Conservation (phyloP, 2,329 filamentous ascomycete species). For the Botryosphaeria dothidea region DNA sequence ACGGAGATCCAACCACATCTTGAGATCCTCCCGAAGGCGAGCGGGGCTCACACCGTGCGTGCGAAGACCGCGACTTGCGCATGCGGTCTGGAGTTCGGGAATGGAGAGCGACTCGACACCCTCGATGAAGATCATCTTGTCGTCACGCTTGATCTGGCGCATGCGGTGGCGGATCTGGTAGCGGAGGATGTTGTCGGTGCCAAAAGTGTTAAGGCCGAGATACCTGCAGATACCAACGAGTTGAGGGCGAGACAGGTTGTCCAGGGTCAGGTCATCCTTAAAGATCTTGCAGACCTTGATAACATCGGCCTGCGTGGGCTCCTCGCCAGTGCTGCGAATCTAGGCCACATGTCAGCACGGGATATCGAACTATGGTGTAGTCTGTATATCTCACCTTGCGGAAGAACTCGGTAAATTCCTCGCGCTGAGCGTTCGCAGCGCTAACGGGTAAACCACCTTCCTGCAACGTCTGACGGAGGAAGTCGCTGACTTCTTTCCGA, state of each 20-base stretch:
- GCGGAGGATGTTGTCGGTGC: constrained; percentile 95
- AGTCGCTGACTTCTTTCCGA: constrained; percentile 88
- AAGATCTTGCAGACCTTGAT: constrained; percentile 99
- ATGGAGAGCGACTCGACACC: constrained; percentile 93
- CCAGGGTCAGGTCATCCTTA: constrained; percentile 94
- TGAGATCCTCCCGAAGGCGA: constrained; percentile 82
- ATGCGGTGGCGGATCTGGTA: constrained; percentile 97
- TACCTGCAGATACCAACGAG: constrained; percentile 97
- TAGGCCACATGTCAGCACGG: constrained; percentile 25
- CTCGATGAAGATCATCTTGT: constrained; percentile 90
- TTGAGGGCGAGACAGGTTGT: constrained; percentile 94
- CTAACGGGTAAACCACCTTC: constrained; percentile 93
- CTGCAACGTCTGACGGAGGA: constrained; percentile 82
- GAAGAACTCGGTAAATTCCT: constrained; percentile 97
- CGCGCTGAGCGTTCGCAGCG: constrained; percentile 78
- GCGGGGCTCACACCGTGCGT: constrained; percentile 90
- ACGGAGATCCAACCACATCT: constrained; percentile 91
- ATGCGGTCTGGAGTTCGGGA: constrained; percentile 86
- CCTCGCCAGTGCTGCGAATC: constrained; percentile 78
- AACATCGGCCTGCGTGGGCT: constrained; percentile 84
- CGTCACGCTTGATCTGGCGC: constrained; percentile 98
- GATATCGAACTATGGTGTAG: no score
- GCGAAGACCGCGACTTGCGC: constrained; percentile 86
- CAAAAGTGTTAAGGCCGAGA: constrained; percentile 96
- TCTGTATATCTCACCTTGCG: constrained; percentile 65